Evolutionary conservation across 108 stramenopile genomes (phyloP).

Genomic region (Stephanodiscus minutulus): DNA sequence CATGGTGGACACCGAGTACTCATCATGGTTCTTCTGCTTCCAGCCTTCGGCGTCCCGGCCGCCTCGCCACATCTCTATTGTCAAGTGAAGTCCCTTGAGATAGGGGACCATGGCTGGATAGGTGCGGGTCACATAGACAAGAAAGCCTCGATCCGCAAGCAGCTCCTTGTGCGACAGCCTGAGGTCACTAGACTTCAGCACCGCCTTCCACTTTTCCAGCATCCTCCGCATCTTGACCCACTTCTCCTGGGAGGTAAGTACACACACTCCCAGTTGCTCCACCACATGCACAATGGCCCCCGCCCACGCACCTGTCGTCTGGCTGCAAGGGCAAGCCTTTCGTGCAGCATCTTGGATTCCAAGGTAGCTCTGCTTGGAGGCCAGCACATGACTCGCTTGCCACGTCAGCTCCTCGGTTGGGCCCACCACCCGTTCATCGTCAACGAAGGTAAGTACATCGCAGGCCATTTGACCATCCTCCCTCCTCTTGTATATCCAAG

Average conservation of each 20-base stretch:
- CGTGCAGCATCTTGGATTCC: conserved; percentile 54
- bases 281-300: conserved; percentile 22
- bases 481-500: conserved; percentile 42
- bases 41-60: conserved; percentile 51
- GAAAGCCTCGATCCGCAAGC: conserved; percentile 34
- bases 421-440: conserved; percentile 33
- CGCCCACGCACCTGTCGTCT: conserved; percentile 54
- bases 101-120: conserved; percentile 46
- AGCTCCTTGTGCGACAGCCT: conserved; percentile 32
- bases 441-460: conserved; percentile 40
- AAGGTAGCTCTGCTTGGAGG: conserved; percentile 20
- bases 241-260: conserved; percentile 29
- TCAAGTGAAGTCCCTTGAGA: conserved; percentile 53
- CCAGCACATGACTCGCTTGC: conserved; percentile 7
- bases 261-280: conserved; percentile 13
- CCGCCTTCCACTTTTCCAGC: conserved; percentile 13
- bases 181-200: not conserved
- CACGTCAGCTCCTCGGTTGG: conserved; percentile 7
- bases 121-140: conserved; percentile 45
- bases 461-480: conserved; percentile 43
- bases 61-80: conserved; percentile 39
- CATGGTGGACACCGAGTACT: not conserved
- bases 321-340: conserved; percentile 23
- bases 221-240: conserved; percentile 26
- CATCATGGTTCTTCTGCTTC: conserved; percentile 5